A percentile compares a stretch with the other conserved stretches of the same genome.
phyloP scores from a whole-genome alignment of 2,329 filamentous ascomycete genomes.

The Bipolaris sorokiniana region DNA sequence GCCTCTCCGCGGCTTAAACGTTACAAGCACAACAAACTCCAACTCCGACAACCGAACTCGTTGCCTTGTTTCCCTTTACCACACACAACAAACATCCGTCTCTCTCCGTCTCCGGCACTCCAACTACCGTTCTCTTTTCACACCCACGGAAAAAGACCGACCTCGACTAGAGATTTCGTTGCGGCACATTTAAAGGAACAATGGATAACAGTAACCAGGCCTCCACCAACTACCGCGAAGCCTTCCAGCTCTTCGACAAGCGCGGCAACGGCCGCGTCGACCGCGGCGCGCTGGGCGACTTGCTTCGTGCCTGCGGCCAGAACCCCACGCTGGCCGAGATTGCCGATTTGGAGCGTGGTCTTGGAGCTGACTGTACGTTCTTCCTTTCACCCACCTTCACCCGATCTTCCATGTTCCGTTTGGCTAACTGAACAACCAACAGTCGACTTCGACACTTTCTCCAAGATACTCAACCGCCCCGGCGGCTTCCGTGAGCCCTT shows the following conservation, averaged over 20 bases:
- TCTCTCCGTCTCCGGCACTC: too few species aligned
- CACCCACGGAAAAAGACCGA: too few species aligned
- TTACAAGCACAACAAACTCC: too few species aligned
- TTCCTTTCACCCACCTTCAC: too few species aligned
- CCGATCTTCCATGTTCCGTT: background rate
- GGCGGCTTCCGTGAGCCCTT: slow-evolving; percentile 98
- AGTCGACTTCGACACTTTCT: slow-evolving; percentile 99
- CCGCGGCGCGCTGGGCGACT: slow-evolving; percentile 85
- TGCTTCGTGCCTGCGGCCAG: slow-evolving; percentile 95
- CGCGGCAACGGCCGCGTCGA: slow-evolving; percentile 93
- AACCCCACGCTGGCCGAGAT: slow-evolving; percentile 97
- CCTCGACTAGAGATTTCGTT: background rate
- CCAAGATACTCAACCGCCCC: slow-evolving; percentile 94
- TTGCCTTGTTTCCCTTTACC: too few species aligned
- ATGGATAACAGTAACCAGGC: slow-evolving; percentile 58
- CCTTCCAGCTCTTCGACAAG: slow-evolving; percentile 99
- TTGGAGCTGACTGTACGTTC: slow-evolving; percentile 87
- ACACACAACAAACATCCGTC: background rate
- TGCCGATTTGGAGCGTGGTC: slow-evolving; percentile 84
- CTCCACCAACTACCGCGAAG: slow-evolving; percentile 99
- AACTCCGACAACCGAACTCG: background rate
- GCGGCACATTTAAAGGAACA: slow-evolving; percentile 21
- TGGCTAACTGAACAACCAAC: slow-evolving; percentile 11
- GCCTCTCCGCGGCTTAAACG: background rate
- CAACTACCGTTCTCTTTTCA: too few species aligned